Evolutionary conservation across 208 protist species (phyloP).

Genomic region (Tritrichomonas musculus): DNA sequence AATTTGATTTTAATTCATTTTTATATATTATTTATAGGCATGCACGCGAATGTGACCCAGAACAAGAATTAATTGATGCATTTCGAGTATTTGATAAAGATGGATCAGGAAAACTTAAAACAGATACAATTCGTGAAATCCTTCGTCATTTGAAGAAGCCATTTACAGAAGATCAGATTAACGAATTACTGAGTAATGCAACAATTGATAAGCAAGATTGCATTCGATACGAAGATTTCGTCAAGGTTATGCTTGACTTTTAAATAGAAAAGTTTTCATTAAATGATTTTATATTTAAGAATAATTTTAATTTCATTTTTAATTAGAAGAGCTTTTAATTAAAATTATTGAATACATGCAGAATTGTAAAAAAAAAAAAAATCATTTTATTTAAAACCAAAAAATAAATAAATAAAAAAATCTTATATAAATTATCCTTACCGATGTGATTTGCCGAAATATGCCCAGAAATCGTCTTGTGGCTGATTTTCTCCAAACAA

Average conservation of each 20-base stretch:
- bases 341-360: too few relatives aligned
- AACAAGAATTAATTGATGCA: slow-evolving; percentile 42
- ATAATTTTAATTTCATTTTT: too few relatives aligned
- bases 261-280: too few relatives aligned
- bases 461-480: background rate
- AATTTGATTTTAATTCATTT: background rate
- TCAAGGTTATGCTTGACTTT: background rate
- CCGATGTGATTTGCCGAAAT: background rate
- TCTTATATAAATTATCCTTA: background rate
- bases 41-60: background rate
- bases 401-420: too few relatives aligned
- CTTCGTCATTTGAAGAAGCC: slow-evolving; percentile 63
- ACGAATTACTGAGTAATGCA: slow-evolving; percentile 57
- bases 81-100: slow-evolving; percentile 66
- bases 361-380: too few relatives aligned
- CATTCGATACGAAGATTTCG: background rate
- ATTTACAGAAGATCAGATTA: slow-evolving; percentile 61
- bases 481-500: background rate
- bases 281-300: too few relatives aligned
- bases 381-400: too few relatives aligned
- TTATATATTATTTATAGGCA: background rate
- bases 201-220: slow-evolving; percentile 45
- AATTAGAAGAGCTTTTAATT: too few relatives aligned
- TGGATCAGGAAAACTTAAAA: slow-evolving; percentile 62
- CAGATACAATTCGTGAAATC: slow-evolving; percentile 58